A percentile compares a stretch with the other conserved stretches of the same genome.
Conservation (phyloP, 495 filamentous ascomycete genomes). For the Cudoniella acicularis region DNA sequence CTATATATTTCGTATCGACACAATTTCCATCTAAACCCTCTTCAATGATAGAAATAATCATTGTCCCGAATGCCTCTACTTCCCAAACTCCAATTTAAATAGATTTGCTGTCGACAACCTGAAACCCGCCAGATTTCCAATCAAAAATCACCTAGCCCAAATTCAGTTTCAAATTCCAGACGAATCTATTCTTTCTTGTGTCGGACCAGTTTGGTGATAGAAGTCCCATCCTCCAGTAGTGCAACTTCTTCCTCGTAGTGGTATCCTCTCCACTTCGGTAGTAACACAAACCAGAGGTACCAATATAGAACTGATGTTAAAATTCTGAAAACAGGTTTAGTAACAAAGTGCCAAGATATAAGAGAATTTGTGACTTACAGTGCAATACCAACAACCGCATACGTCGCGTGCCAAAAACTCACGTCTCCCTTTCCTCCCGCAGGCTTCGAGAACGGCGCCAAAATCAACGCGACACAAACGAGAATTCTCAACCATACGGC, state of each 20-base stretch:
- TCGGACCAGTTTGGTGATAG: neutral
- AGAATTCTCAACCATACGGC: conserved; percentile 28
- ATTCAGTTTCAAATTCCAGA: no score
- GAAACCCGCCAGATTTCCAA: no score
- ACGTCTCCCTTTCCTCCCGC: neutral
- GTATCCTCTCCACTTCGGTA: neutral
- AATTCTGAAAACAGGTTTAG: neutral
- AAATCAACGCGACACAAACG: neutral
- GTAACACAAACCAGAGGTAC: neutral
- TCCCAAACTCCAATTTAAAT: no score
- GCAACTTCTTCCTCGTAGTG: neutral
- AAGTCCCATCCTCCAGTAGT: neutral
- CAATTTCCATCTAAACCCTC: no score
- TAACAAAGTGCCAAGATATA: neutral
- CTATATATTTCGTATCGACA: no score
- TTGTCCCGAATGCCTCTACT: no score
- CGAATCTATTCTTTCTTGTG: no score
- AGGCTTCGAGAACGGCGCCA: neutral
- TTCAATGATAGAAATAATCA: no score
- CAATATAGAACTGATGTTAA: neutral
- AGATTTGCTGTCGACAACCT: no score
- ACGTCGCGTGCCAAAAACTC: neutral
- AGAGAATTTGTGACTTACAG: neutral
- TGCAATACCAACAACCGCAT: neutral
- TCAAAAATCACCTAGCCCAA: no score